Base-by-base conservation (phyloP, 768 basidiomycete genomes). In the Cystobasidium ongulense region DNA sequence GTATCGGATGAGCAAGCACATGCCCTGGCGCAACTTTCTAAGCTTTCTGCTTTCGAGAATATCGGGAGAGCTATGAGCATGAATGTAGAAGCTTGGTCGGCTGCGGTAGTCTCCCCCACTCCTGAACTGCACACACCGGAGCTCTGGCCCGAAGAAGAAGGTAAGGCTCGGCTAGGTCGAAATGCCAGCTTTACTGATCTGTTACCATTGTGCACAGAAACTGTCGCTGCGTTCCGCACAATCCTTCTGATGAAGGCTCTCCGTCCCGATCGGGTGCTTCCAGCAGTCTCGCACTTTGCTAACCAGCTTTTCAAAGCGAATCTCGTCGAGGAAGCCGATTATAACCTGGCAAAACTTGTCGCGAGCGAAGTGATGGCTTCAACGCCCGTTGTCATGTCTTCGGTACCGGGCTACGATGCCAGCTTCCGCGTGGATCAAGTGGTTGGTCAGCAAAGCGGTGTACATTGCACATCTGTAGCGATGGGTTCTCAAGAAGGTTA, bases 401-500 rank as follows among this genome's bases (percentile, higher is more conserved):
- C 95, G 5, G 92, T 99, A 1, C 88, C 91, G 1, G 96, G 96
- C 18, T 95, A 96, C 79, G 96, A 99, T 80, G 96, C 96, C n/a
- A 95, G 93, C 81, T 98, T 94, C 81, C 87, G 90, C 62, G 91
- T 96, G 43, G 93, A 96, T 78, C 88, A 88, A 76, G 85, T 95
- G 52, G 87, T 93, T 76, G 87, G 89, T 80, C 27, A 27, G 13
- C n/a, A 77, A 23, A 63, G 74, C 66, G 88, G 87, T 64, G 85
- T 87, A 33, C 87, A 89, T 29, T 93, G 92, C 72, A 84, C 89
- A 0, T 91, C 92, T 1, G 91, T 99, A 27, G 96, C 96, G 17
- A 96, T 99, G 93, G 96, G 96, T 27, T 96, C 95, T 1, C 90
- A 93, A 76, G 96, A 99, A 84, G 95, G 95, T n/a, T 95, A 92